A percentile compares a stretch with the other conserved stretches of the same genome.
Conservation (phyloP, 2,329 filamentous ascomycete species). For the Colletotrichum orchidophilum region DNA sequence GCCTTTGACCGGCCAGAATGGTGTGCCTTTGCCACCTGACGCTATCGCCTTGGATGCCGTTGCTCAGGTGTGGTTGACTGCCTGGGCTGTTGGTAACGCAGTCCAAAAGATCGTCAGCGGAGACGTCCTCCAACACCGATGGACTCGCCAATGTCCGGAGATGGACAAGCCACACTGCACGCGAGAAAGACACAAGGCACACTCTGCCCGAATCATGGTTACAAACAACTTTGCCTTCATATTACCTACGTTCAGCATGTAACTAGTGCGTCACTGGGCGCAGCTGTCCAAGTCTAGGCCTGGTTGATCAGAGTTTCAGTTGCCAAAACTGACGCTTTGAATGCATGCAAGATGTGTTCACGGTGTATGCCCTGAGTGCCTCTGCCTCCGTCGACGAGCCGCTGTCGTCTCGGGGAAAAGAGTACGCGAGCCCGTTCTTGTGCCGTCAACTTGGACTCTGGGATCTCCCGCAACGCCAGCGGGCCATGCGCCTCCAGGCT, state of each 20-base stretch:
- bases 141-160: conserved; percentile 10
- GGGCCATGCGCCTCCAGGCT: neutral
- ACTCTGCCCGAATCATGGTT: conserved; percentile 1
- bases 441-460: neutral
- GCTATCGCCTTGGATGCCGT: neutral
- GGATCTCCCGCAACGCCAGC: neutral
- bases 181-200: conserved; percentile 3
- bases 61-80: neutral
- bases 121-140: conserved; percentile 9
- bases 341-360: conserved; percentile 11
- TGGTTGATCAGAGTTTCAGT: conserved; percentile 21
- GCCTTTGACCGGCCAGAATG: conserved; percentile 1
- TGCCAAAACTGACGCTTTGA: conserved; percentile 26
- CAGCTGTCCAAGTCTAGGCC: conserved; percentile 2
- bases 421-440: neutral
- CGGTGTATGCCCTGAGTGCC: neutral
- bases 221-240: neutral
- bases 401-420: conserved; percentile 4
- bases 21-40: conserved; percentile 13
- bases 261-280: conserved; percentile 28
- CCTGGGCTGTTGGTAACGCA: conserved; percentile 4
- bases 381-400: neutral
- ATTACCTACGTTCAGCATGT: conserved; percentile 7
- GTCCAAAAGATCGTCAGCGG: conserved; percentile 6
- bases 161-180: conserved; percentile 18